Base-by-base conservation (phyloP, 805 yeast species). In the Starmerella geochares region DNA sequence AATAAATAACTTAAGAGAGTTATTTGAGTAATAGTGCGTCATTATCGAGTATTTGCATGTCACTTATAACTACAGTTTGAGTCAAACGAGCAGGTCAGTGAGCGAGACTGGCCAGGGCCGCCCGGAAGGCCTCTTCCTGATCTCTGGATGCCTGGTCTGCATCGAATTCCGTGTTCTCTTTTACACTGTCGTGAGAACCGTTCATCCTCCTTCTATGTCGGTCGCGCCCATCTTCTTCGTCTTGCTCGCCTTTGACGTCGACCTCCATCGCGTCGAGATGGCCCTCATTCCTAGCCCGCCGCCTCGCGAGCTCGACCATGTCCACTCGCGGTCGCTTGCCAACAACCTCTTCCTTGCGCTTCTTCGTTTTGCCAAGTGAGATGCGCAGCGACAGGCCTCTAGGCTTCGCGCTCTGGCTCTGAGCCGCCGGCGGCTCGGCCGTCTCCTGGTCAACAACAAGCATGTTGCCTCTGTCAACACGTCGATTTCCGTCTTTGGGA, bases 311-410 rank as follows among this genome's bases (percentile, higher is more conserved):
- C 35, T 35, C 51, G 10, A 32, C 58, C 20, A 59, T 45, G 41
- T 59, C 61, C 16, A 49, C 46, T 11, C 52, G 38, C 23, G 63
- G 63, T 17, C 63, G 56, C 41, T 54, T 56, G 33, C 59, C 58
- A 4, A 49, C 43, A 14, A 52, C 17, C 16, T 35, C 29, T 17
- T 41, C 47, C 40, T 48, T 46, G 20, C 36, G 45, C 33, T 46
- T 31, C 37, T 38, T 35, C 17, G 46, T 48, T 28, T 54, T 50
- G 21, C 48, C 51, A 20, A 54, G 44, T 23, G 57, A 48, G 28
- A 58, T 55, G 32, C 54, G 55, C 41, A 58, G 58, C 23, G 56
- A 48, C 27, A 53, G 47, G 16, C 44, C 33, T 13, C 37, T 31
- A 4, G 46, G 46, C 17, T 37, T 28, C 23, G 45, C 5, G 19